These are phyloP conservation scores for Elongisporangium anandrum DNA, from an alignment of 352 stramenopile genomes.

Conservation along the genomic window DNA sequence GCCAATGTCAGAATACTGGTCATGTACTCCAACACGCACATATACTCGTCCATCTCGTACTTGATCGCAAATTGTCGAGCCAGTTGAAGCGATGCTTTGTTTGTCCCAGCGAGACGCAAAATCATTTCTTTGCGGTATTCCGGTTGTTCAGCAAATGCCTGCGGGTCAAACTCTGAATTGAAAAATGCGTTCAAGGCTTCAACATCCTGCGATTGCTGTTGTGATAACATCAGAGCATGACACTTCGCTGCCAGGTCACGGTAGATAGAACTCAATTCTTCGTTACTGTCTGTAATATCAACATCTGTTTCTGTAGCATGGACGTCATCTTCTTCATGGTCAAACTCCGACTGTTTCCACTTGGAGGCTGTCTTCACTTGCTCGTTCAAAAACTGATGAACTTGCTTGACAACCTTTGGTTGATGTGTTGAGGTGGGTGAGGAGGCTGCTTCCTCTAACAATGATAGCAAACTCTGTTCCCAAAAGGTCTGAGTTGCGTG, in stretches of 20 bases:
- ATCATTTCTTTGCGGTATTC: conserved; percentile 49
- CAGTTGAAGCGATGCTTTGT: conserved; percentile 36
- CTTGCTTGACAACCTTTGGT: not conserved
- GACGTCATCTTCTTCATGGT: conserved; percentile 1
- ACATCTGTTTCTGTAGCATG: not conserved
- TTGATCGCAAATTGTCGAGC: conserved; percentile 61
- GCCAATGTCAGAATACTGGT: conserved; percentile 31
- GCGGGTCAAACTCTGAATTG: conserved; percentile 49
- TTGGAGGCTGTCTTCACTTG: conserved; percentile 1
- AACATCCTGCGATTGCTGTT: conserved; percentile 55
- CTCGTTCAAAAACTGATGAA: not conserved
- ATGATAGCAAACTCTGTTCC: not conserved
- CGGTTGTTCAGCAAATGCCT: conserved; percentile 42
- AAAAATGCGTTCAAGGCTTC: conserved; percentile 63
- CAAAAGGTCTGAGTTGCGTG: not conserved
- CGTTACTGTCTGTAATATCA: not conserved
- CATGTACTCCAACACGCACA: conserved; percentile 65
- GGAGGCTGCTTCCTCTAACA: not conserved
- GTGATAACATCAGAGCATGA: conserved; percentile 36
- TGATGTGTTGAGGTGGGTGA: not conserved
- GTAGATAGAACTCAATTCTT: conserved; percentile 9
- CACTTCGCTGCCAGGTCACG: conserved; percentile 37
- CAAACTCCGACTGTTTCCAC: not conserved
- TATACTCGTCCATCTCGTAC: conserved; percentile 60
- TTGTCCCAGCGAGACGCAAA: conserved; percentile 34